These are phyloP conservation scores for Gossypium gossypioides DNA, from an alignment of 441 rosid species.

Conservation along the genomic window DNA sequence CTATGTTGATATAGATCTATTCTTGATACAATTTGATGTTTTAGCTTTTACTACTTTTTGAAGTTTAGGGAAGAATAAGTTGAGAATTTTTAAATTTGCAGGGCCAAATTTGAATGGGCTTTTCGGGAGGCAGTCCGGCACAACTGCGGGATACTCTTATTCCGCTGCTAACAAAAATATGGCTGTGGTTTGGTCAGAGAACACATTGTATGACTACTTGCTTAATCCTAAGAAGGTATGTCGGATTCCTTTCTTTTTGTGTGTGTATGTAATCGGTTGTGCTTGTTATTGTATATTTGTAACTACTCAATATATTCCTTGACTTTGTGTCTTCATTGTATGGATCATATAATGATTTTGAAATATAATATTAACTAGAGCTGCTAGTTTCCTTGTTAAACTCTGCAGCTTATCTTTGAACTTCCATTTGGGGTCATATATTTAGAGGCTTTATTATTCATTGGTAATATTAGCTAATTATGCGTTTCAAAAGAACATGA, in stretches of 20 bases:
- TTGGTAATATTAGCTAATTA: background rate
- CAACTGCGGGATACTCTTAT: slow-evolving; percentile 42
- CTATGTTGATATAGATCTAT: background rate
- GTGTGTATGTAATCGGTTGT: background rate
- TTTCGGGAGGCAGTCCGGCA: slow-evolving; percentile 6
- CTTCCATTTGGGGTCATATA: background rate
- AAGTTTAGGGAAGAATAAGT: background rate
- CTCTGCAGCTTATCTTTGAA: background rate
- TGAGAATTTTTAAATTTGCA: background rate
- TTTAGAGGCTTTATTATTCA: background rate
- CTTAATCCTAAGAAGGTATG: slow-evolving; percentile 62
- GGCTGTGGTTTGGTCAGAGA: slow-evolving; percentile 60
- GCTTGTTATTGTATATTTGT: background rate
- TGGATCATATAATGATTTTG: background rate
- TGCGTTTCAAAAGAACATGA: background rate
- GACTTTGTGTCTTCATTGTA: background rate
- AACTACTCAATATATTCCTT: background rate
- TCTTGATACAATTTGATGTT: background rate
- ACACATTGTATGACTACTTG: slow-evolving; percentile 57
- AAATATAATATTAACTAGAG: background rate
- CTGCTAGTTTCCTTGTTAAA: background rate
- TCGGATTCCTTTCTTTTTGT: background rate
- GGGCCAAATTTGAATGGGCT: slow-evolving; percentile 3
- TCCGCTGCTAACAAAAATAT: slow-evolving; percentile 60
- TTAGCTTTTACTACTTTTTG: background rate